Percentiles rank a stretch among this genome's conserved stretches.
These are phyloP conservation scores for Chernovozyma aurita DNA, from an alignment of 1,139 yeast species.

Conservation along the genomic window DNA sequence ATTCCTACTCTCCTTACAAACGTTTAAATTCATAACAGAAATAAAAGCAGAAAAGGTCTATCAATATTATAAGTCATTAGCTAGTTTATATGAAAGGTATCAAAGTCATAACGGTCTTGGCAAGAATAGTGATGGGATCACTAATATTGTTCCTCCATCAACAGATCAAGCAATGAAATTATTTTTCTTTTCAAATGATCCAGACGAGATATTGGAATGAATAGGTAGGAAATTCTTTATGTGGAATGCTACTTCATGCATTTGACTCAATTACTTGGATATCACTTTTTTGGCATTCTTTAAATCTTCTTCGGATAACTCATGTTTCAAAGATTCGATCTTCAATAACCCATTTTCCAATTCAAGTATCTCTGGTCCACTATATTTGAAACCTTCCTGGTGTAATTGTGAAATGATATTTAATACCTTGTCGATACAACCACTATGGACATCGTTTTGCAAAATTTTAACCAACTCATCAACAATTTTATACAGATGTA, in stretches of 20 bases:
- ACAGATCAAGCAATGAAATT: slow-evolving; percentile 42
- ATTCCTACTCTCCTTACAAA: slow-evolving; percentile 45
- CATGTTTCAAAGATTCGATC: slow-evolving; percentile 43
- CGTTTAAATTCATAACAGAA: slow-evolving; percentile 55
- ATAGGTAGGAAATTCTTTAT: no score
- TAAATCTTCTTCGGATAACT: slow-evolving; percentile 50
- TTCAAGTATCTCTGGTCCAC: slow-evolving; percentile 38
- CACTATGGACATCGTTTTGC: slow-evolving; percentile 38
- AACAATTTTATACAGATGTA: slow-evolving; percentile 41
- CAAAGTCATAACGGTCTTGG: slow-evolving; percentile 25
- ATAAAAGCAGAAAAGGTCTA: slow-evolving; percentile 32
- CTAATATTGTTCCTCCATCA: slow-evolving; percentile 26
- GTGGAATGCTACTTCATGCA: no score
- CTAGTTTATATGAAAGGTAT: slow-evolving; percentile 29
- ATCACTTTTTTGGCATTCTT: slow-evolving; percentile 44
- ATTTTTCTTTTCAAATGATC: slow-evolving; percentile 48
- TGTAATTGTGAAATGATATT: slow-evolving; percentile 49
- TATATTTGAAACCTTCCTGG: slow-evolving; percentile 42
- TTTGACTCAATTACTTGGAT: not conserved
- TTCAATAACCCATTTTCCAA: slow-evolving; percentile 37
- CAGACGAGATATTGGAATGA: slow-evolving; percentile 29
- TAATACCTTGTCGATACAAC: slow-evolving; percentile 59
- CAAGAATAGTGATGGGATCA: slow-evolving; percentile 19
- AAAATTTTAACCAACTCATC: slow-evolving; percentile 34
- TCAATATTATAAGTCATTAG: slow-evolving; percentile 34